These are phyloP conservation scores for Seminavis robusta DNA, from an alignment of 108 stramenopile species.

Conservation along the genomic window DNA sequence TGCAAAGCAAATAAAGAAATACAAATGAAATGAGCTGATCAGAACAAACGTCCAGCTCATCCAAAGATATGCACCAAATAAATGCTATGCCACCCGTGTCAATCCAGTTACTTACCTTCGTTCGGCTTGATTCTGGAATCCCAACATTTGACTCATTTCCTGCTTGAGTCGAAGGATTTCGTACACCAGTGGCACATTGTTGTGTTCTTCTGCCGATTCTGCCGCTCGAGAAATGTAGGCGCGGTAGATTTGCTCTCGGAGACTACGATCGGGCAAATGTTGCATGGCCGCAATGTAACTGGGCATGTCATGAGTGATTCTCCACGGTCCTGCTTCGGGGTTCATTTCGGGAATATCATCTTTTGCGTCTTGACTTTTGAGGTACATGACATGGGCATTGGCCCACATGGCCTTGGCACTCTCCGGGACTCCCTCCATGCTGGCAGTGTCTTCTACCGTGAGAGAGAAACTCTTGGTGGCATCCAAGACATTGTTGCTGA, in stretches of 20 bases:
- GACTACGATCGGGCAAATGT: constrained; percentile 75
- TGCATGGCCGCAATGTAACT: constrained; percentile 93
- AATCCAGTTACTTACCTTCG: no score
- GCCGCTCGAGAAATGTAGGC: constrained; percentile 87
- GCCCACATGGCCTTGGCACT: constrained; percentile 92
- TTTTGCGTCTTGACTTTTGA: constrained; percentile 38
- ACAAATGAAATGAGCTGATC: not conserved
- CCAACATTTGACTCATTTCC: constrained; percentile 84
- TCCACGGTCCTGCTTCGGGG: constrained; percentile 87
- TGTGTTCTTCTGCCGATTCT: constrained; percentile 59
- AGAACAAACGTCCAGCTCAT: no score
- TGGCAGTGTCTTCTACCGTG: constrained; percentile 55
- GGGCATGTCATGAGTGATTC: constrained; percentile 92
- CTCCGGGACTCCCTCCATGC: constrained; percentile 88
- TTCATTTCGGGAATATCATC: constrained; percentile 61
- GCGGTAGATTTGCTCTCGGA: constrained; percentile 90
- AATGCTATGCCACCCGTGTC: no score
- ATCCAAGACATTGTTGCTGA: constrained; percentile 96
- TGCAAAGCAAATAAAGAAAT: constrained; percentile 13
- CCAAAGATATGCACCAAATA: no score
- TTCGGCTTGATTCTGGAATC: constrained; percentile 90
- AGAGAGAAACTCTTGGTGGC: constrained; percentile 91
- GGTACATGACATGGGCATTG: constrained; percentile 45
- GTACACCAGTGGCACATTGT: constrained; percentile 91
- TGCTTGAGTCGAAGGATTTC: constrained; percentile 82